Evolutionary conservation across 306 rosid genomes (phyloP).

Genomic region (Glycine tomentella): DNA sequence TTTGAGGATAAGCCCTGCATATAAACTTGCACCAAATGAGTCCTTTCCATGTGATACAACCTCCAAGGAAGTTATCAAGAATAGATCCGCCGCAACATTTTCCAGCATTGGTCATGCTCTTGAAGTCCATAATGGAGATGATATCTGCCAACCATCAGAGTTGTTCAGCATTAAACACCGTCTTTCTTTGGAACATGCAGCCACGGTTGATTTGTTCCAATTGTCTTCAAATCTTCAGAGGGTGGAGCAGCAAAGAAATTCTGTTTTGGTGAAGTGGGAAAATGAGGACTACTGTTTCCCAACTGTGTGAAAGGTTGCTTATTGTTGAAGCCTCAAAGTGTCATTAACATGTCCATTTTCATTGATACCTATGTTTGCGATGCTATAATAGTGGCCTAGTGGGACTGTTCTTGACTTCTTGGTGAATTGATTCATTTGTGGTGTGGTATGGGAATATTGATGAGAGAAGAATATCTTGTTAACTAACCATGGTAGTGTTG

Average conservation of each 20-base stretch:
- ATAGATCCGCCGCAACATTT: too few relatives aligned
- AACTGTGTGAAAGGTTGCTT: constrained; percentile 37
- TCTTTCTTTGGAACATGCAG: constrained; percentile 54
- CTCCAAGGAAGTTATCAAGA: too few relatives aligned
- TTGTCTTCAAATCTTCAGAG: constrained; percentile 81
- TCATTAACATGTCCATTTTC: constrained; percentile 34
- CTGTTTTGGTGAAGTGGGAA: constrained; percentile 61
- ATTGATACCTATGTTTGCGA: constrained; percentile 19
- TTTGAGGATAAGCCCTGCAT: constrained; percentile 43
- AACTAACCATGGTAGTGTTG: constrained; percentile 36
- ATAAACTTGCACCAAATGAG: constrained; percentile 46
- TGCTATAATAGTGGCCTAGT: constrained; percentile 21
- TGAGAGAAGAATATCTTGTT: too few relatives aligned
- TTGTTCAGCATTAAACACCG: constrained; percentile 41
- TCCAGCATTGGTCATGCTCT: too few relatives aligned
- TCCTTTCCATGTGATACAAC: constrained; percentile 43
- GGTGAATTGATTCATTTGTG: neutral
- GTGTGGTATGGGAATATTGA: too few relatives aligned
- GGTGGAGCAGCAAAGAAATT: constrained; percentile 73
- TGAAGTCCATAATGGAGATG: constrained; percentile 20
- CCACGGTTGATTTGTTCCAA: constrained; percentile 69
- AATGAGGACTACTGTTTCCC: constrained; percentile 61
- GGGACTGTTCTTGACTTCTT: constrained; percentile 7
- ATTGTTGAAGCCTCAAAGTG: constrained; percentile 48
- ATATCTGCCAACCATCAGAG: constrained; percentile 42